Percentiles rank a stretch among this genome's conserved stretches.
These are phyloP conservation scores for Trichoderma endophyticum DNA, from an alignment of 2,329 filamentous ascomycete species.

Conservation along the genomic window DNA sequence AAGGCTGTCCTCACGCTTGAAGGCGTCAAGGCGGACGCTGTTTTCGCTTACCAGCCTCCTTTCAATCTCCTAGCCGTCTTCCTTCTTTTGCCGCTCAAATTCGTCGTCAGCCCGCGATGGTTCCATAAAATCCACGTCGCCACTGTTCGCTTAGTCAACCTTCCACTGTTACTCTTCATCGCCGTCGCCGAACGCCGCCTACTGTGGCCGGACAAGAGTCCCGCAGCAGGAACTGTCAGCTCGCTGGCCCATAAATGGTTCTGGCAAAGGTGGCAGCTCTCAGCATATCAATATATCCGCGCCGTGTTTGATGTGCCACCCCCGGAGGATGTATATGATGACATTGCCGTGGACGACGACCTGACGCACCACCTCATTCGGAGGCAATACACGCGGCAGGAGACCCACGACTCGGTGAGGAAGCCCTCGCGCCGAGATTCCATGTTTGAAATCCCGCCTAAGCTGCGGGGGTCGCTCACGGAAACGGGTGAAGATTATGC, in stretches of 20 bases:
- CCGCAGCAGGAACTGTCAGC: conserved; percentile 22
- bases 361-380: conserved; percentile 57
- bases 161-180: conserved; percentile 70
- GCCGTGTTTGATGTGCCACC: conserved; percentile 70
- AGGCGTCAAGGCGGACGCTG: conserved; percentile 78
- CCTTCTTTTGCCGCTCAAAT: conserved; percentile 72
- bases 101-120: conserved; percentile 75
- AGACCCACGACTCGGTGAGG: conserved; percentile 26
- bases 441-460: conserved; percentile 49
- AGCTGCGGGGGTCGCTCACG: conserved; percentile 48
- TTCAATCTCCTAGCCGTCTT: conserved; percentile 79
- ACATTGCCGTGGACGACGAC: conserved; percentile 58
- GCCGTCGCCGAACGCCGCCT: conserved; percentile 66
- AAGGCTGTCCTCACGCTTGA: conserved; percentile 79
- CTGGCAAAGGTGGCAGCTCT: conserved; percentile 67
- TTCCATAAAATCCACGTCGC: conserved; percentile 88
- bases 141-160: conserved; percentile 69
- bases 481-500: conserved; percentile 43
- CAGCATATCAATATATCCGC: conserved; percentile 67
- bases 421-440: conserved; percentile 51
- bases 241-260: conserved; percentile 44
- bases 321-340: conserved; percentile 56
- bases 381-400: conserved; percentile 51
- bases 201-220: conserved; percentile 51
- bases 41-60: conserved; percentile 78